Base-by-base conservation (phyloP, 345 rosid species). In the Passiflora organensis region DNA sequence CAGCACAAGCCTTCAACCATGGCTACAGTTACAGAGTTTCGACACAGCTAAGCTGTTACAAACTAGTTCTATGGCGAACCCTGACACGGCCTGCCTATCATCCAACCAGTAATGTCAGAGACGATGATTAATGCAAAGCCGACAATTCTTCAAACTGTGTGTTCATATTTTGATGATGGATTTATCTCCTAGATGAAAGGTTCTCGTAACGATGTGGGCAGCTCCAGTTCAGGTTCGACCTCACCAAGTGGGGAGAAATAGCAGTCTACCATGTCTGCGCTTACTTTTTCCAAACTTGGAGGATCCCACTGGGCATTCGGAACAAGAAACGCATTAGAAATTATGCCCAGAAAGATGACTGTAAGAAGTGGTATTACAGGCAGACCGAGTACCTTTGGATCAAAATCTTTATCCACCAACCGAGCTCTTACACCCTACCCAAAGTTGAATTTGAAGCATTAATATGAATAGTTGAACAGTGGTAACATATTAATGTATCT, bases 391-490 rank as follows among this genome's bases (percentile, higher is more conserved):
- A 84, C 95, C 99, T 93, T 83, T 50, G 99, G 99, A 71, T 95
- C 77, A 69, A 86, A 93, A 66, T 93, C 94, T 67, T 77, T 89
- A 52, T 89, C 95, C 59, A 89, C 77, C 48, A 93, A 71, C 19
- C 83, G 77, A 25, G 99, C 87, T 10, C 89, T 78, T 43, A 85
- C 77, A 60, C 98, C 98, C 96, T 88, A 50, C 25, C 15, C n/a
- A 50, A 42, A 64, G 43, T 1, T 3, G 0, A 12, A 54, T 42
- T 38, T 52, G 42, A 18, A 43, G 49, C 15, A 52, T 32, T 28
- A 44, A 55, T 15, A 46, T 47, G 10, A 57, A 28, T 28, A 2
- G 34, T 8, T 41, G 4, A 6, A 41, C 43, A 41, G 10, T 3
- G 4, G 14, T 15, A 41, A 8, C 4, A 41, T 13, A 37, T 37